These are phyloP conservation scores for Biscogniauxia sp. DNA, from an alignment of 2,329 filamentous ascomycete genomes.

Conservation along the genomic window DNA sequence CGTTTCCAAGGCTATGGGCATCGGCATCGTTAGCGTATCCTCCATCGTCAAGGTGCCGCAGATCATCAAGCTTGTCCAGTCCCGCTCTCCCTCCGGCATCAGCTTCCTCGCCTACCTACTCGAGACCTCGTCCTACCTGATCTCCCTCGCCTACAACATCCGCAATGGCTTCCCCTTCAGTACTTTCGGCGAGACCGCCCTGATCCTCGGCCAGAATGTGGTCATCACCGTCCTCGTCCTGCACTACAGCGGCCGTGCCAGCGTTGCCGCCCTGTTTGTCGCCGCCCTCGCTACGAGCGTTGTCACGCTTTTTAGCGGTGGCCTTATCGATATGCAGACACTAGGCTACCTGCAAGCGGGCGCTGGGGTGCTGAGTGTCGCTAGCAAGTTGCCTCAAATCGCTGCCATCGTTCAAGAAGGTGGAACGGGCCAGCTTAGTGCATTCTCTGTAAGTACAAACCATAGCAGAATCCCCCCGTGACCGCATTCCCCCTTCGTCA, in stretches of 20 bases:
- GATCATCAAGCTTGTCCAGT: slow-evolving; percentile 85
- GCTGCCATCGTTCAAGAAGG: slow-evolving; percentile 79
- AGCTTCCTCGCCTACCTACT: slow-evolving; percentile 90
- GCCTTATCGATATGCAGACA: slow-evolving; percentile 62
- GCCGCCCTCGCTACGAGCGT: slow-evolving; percentile 69
- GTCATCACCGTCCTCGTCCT: slow-evolving; percentile 84
- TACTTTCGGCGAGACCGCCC: slow-evolving; percentile 91
- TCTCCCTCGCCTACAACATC: slow-evolving; percentile 87
- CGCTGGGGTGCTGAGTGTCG: slow-evolving; percentile 77
- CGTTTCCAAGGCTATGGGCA: slow-evolving; percentile 87
- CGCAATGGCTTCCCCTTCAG: slow-evolving; percentile 92
- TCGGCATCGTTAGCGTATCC: slow-evolving; percentile 88
- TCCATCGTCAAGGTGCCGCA: slow-evolving; percentile 95
- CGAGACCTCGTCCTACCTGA: slow-evolving; percentile 84
- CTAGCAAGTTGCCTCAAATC: slow-evolving; percentile 94
- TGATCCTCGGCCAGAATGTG: slow-evolving; percentile 91
- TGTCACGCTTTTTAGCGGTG: slow-evolving; percentile 67
- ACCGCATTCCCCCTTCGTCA: neutral
- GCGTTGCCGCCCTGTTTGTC: slow-evolving; percentile 73
- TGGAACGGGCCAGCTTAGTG: slow-evolving; percentile 90
- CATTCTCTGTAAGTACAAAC: slow-evolving; percentile 73
- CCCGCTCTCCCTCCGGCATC: slow-evolving; percentile 77
- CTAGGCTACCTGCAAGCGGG: slow-evolving; percentile 79
- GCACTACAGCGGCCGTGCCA: slow-evolving; percentile 70
- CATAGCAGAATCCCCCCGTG: neutral